Conservation (phyloP, 495 filamentous ascomycete species). For the Schizothecium vesticola region DNA sequence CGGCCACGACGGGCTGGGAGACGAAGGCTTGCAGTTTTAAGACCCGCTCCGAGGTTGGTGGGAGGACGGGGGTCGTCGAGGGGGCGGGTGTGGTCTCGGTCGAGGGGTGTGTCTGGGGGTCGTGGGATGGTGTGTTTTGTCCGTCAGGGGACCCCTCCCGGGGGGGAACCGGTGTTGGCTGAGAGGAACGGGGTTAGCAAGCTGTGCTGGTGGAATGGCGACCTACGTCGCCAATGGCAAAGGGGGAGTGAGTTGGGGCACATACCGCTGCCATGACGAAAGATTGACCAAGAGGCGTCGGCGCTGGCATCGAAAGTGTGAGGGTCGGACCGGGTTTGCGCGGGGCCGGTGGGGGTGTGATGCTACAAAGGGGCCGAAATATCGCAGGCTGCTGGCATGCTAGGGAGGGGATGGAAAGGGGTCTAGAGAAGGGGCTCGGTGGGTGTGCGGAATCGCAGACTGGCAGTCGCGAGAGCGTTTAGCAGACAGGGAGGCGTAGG, state of each 20-base stretch:
- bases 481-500: neutral
- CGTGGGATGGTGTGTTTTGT: neutral
- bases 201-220: neutral
- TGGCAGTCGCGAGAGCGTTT: neutral
- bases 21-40: slow-evolving; percentile 44
- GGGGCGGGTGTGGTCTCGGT: neutral
- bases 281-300: slow-evolving; percentile 3
- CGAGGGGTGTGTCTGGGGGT: neutral
- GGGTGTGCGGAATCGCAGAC: neutral
- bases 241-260: neutral
- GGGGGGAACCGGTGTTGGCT: slow-evolving; percentile 12
- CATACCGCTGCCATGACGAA: slow-evolving; percentile 33
- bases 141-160: neutral
- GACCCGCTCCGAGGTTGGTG: slow-evolving; percentile 8
- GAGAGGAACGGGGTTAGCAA: neutral
- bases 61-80: slow-evolving; percentile 10
- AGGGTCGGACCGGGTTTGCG: neutral
- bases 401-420: slow-evolving; percentile 3
- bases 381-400: slow-evolving; percentile 6
- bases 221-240: neutral
- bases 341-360: neutral
- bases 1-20: slow-evolving; percentile 76
- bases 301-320: neutral
- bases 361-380: neutral
- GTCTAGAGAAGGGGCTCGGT: neutral